A percentile compares a stretch with the other conserved stretches of the same genome.
These are phyloP conservation scores for Candida pini DNA, from an alignment of 805 yeast genomes.

Conservation along the genomic window DNA sequence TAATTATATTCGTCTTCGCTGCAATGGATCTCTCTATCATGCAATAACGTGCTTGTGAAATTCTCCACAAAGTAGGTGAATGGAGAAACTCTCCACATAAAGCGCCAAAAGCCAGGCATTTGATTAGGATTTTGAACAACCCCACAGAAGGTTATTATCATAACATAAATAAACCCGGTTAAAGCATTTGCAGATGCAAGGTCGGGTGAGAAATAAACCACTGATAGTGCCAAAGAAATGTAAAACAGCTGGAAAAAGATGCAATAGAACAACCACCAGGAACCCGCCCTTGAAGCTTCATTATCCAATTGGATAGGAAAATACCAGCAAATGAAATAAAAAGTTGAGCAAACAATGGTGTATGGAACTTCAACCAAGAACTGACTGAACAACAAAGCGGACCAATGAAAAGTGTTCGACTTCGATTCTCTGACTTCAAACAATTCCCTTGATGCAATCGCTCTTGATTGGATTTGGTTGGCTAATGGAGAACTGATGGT, in stretches of 20 bases:
- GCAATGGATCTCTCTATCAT: constrained; percentile 47
- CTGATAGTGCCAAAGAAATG: constrained; percentile 49
- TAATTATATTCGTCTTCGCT: constrained; percentile 39
- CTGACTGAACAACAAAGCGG: constrained; percentile 49
- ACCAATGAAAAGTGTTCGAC: constrained; percentile 71
- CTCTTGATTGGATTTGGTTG: constrained; percentile 60
- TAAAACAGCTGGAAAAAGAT: constrained; percentile 41
- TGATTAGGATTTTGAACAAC: constrained; percentile 50
- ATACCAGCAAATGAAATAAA: constrained; percentile 38
- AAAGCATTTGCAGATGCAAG: constrained; percentile 62
- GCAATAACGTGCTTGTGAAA: constrained; percentile 43
- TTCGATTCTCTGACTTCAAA: constrained; percentile 66
- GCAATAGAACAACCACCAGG: constrained; percentile 32
- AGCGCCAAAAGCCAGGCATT: constrained; percentile 79
- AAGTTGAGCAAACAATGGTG: constrained; percentile 41
- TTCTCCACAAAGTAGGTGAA: constrained; percentile 64
- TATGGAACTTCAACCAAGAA: constrained; percentile 58
- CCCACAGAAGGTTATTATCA: constrained; percentile 63
- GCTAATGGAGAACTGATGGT: constrained; percentile 55
- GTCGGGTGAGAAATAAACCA: constrained; percentile 55
- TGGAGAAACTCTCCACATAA: constrained; percentile 69
- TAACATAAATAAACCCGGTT: constrained; percentile 49
- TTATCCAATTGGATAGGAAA: constrained; percentile 32
- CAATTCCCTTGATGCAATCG: constrained; percentile 51
- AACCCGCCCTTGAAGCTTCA: constrained; percentile 40